Evolutionary conservation across 225 moss, liverwort and hornwort genomes (phyloP).

Genomic region (Pseudoscleropodium purum): DNA sequence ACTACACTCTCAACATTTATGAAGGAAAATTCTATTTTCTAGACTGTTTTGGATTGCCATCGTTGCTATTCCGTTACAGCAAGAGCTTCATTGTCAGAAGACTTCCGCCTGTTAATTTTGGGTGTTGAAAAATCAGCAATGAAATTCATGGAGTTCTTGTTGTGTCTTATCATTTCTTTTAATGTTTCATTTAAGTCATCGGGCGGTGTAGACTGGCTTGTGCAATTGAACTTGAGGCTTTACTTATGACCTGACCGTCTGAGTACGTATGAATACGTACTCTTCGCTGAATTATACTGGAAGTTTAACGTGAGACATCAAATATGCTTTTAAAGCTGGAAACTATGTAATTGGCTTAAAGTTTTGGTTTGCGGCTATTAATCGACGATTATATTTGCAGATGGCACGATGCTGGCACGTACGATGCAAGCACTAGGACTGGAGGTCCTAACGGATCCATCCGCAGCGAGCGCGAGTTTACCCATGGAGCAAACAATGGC

Average conservation of each 20-base stretch:
- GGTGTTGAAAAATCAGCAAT: background rate
- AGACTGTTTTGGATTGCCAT: background rate
- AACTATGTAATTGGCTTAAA: background rate
- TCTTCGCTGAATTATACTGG: background rate
- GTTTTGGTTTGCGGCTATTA: background rate
- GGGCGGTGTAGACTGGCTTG: background rate
- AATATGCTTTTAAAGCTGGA: background rate
- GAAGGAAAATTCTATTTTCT: background rate
- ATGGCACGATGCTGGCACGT: slow-evolving; percentile 98
- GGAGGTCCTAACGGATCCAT: slow-evolving; percentile 98
- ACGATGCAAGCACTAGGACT: slow-evolving; percentile 63
- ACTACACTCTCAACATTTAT: background rate
- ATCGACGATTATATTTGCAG: slow-evolving; percentile 25
- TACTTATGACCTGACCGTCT: background rate
- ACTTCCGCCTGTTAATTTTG: background rate
- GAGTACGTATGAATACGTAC: background rate
- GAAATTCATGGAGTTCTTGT: background rate
- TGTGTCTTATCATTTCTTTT: background rate
- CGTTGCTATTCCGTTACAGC: background rate
- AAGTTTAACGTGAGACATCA: background rate
- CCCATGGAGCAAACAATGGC: slow-evolving; percentile 84
- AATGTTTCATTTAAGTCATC: background rate
- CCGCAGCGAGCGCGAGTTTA: slow-evolving; percentile 77
- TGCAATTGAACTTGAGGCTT: background rate
- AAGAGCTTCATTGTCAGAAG: background rate